Percentiles rank a stretch among this genome's conserved stretches.
Evolutionary conservation across 495 filamentous ascomycete genomes (phyloP).

Genomic region (Tuber aestivum): DNA sequence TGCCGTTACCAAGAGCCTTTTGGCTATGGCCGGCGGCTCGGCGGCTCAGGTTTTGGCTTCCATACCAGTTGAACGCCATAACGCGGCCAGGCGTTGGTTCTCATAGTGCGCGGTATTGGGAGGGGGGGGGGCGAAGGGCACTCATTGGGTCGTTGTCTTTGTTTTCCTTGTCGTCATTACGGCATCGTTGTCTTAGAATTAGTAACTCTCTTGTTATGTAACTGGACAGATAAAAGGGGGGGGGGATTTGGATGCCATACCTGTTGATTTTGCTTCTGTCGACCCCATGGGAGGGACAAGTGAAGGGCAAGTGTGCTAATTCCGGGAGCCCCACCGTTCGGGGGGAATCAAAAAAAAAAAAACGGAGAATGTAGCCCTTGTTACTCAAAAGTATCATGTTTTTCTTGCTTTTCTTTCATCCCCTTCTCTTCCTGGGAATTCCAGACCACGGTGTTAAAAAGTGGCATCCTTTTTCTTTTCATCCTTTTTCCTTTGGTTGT

Average conservation of each 20-base stretch:
- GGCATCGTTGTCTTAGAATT: constrained; percentile 3
- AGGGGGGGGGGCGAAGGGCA: neutral
- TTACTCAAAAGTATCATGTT: neutral
- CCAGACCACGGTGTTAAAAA: neutral
- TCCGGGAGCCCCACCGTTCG: neutral
- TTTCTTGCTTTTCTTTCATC: neutral
- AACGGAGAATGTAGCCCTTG: neutral
- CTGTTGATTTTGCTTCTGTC: neutral
- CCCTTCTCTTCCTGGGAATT: neutral
- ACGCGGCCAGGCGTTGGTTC: constrained; percentile 33
- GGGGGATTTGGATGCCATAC: neutral
- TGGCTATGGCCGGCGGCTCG: constrained; percentile 54
- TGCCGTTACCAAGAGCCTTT: constrained; percentile 63
- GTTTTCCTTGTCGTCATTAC: neutral
- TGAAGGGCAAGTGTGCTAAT: neutral
- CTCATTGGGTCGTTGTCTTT: neutral
- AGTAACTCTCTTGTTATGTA: constrained; percentile 2
- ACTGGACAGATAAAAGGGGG: neutral
- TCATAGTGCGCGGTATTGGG: constrained; percentile 11
- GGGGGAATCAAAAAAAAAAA: neutral
- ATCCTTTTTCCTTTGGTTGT: neutral
- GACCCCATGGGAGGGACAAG: neutral
- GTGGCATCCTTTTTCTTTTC: neutral
- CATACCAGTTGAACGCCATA: constrained; percentile 34
- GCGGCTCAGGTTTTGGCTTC: constrained; percentile 28